Conservation (phyloP, 257 asterid genomes). For the Petunia axillaris region DNA sequence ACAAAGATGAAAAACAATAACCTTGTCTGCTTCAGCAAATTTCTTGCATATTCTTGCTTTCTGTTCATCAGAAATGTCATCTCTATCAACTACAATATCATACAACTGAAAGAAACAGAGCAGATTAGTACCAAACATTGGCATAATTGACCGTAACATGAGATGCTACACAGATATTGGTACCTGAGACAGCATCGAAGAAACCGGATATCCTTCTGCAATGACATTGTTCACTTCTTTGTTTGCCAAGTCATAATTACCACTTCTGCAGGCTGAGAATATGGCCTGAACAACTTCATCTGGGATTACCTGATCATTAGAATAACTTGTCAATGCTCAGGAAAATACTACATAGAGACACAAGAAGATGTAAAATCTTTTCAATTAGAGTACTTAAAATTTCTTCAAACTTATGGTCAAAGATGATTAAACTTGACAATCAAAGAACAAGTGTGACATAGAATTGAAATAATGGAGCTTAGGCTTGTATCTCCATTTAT, state of each 20-base stretch:
- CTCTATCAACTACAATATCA: constrained; percentile 69
- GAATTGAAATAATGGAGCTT: too few relatives aligned
- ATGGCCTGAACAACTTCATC: constrained; percentile 64
- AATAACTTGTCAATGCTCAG: not conserved
- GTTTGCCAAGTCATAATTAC: constrained; percentile 82
- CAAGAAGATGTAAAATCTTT: not conserved
- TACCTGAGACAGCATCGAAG: constrained; percentile 94
- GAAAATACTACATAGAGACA: not conserved
- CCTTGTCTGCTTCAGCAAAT: constrained; percentile 95
- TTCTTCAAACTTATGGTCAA: too few relatives aligned
- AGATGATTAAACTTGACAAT: too few relatives aligned
- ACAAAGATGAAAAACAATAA: constrained; percentile 30
- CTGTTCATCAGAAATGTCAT: constrained; percentile 72
- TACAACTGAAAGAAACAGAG: constrained; percentile 60
- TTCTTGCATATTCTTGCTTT: constrained; percentile 93
- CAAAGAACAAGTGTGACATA: too few relatives aligned
- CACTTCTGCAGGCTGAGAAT: constrained; percentile 75
- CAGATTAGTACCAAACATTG: constrained; percentile 36
- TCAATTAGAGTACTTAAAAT: too few relatives aligned
- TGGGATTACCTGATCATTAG: constrained; percentile 71
- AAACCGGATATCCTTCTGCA: constrained; percentile 95
- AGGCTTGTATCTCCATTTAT: too few relatives aligned
- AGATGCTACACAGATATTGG: constrained; percentile 24
- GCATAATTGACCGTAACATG: not conserved
- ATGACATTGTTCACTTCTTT: constrained; percentile 78